These are phyloP conservation scores for Leishmania gerbilli DNA, from an alignment of 208 protist genomes.

Conservation along the genomic window DNA sequence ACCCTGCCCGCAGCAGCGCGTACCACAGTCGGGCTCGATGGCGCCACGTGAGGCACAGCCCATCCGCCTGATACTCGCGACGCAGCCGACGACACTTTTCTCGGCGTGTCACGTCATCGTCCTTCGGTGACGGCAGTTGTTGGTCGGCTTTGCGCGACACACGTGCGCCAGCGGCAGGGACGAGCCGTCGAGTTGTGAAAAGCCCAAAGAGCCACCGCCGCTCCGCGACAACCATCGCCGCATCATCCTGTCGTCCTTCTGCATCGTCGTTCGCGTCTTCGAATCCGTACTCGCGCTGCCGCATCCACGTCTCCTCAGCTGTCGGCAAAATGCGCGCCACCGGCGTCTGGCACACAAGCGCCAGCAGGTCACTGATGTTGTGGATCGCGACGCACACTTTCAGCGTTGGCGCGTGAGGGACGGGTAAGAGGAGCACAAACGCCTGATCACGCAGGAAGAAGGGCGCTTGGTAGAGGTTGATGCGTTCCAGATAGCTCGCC, in stretches of 20 bases:
- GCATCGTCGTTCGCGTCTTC: slow-evolving; percentile 20
- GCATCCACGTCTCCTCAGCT: slow-evolving; percentile 48
- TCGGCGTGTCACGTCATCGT: slow-evolving; percentile 17
- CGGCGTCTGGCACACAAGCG: slow-evolving; percentile 45
- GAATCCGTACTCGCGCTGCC: slow-evolving; percentile 25
- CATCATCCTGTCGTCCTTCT: neutral
- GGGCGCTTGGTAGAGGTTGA: slow-evolving; percentile 66
- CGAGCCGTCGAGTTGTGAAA: slow-evolving; percentile 22
- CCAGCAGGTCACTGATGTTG: slow-evolving; percentile 70
- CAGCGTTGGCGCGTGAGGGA: slow-evolving; percentile 62
- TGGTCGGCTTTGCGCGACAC: neutral
- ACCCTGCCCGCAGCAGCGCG: slow-evolving; percentile 37
- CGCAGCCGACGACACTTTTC: slow-evolving; percentile 17
- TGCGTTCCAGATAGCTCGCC: slow-evolving; percentile 62
- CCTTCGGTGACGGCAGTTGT: neutral
- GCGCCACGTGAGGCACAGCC: slow-evolving; percentile 45
- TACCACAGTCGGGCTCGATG: slow-evolving; percentile 41
- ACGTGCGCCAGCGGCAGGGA: neutral
- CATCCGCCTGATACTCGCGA: slow-evolving; percentile 38
- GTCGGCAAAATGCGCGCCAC: slow-evolving; percentile 40
- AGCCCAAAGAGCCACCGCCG: slow-evolving; percentile 42
- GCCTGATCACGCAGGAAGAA: slow-evolving; percentile 65
- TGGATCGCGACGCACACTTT: slow-evolving; percentile 71
- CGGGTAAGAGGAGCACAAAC: slow-evolving; percentile 63
- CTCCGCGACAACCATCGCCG: slow-evolving; percentile 13